A percentile compares a stretch with the other conserved stretches of the same genome.
phyloP scores from a whole-genome alignment of 257 asterid genomes.

The Paraleonurus japonicus region DNA sequence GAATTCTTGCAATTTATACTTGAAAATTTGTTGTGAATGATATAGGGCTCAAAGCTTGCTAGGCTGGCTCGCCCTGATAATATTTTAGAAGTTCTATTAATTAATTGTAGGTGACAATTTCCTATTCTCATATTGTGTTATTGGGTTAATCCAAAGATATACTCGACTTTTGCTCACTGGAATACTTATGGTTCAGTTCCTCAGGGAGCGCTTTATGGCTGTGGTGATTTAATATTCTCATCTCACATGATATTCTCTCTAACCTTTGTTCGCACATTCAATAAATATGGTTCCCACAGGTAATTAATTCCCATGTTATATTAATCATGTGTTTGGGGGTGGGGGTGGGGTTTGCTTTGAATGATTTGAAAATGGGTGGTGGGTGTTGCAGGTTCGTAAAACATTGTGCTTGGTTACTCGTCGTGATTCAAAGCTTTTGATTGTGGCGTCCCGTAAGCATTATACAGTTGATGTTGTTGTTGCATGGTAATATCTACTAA shows the following conservation, averaged over 20 bases:
- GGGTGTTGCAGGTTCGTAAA: conserved; percentile 58
- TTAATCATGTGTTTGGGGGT: neutral
- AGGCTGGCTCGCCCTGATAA: conserved; percentile 83
- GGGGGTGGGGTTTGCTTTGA: neutral
- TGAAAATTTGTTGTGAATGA: conserved; percentile 17
- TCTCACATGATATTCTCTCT: conserved; percentile 99
- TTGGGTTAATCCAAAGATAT: neutral
- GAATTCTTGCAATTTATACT: conserved; percentile 10
- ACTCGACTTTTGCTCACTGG: conserved; percentile 16
- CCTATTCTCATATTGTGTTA: neutral
- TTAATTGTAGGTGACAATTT: conserved; percentile 52
- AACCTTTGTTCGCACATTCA: conserved; percentile 79
- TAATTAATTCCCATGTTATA: conserved; percentile 35
- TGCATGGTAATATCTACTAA: conserved; percentile 63
- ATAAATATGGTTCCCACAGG: conserved; percentile 83
- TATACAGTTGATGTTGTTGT: conserved; percentile 91
- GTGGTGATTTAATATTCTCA: conserved; percentile 99
- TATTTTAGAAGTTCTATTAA: conserved; percentile 61
- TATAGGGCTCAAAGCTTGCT: conserved; percentile 97
- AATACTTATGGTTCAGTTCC: conserved; percentile 60
- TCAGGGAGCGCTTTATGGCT: conserved; percentile 81
- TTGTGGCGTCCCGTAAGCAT: conserved; percentile 91
- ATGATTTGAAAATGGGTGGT: neutral
- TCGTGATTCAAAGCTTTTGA: conserved; percentile 84
- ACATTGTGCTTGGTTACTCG: conserved; percentile 71